A percentile compares a stretch with the other conserved stretches of the same genome.
phyloP scores from a whole-genome alignment of 805 yeast genomes.

The Teunomyces atbi region DNA sequence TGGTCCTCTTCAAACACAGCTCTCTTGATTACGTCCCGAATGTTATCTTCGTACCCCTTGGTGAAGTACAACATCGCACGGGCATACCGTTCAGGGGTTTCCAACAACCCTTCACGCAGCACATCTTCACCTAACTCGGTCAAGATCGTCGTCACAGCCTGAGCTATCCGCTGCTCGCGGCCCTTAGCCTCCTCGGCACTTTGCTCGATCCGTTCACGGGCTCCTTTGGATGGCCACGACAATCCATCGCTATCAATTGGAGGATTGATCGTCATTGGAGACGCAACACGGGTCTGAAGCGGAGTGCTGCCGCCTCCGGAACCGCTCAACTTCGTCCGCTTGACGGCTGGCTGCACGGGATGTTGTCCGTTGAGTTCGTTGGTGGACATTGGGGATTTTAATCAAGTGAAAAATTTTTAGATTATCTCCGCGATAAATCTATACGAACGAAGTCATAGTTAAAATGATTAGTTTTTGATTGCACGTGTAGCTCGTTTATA shows the following conservation, averaged over 20 bases:
- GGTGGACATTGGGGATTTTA: not conserved
- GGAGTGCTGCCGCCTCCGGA: conserved; percentile 32
- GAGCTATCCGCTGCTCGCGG: conserved; percentile 76
- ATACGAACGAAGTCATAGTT: too few species aligned
- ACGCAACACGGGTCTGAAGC: conserved; percentile 70
- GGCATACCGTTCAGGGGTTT: conserved; percentile 96
- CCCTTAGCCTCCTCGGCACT: conserved; percentile 60
- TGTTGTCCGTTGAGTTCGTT: conserved; percentile 2
- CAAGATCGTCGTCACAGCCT: conserved; percentile 75
- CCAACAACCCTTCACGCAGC: conserved; percentile 81
- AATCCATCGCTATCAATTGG: conserved; percentile 89
- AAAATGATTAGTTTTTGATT: too few species aligned
- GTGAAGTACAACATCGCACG: conserved; percentile 95
- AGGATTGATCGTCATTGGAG: conserved; percentile 79
- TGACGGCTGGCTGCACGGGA: not conserved
- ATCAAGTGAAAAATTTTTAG: not conserved
- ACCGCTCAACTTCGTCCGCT: conserved; percentile 7
- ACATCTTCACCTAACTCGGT: conserved; percentile 90
- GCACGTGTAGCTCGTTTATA: too few species aligned
- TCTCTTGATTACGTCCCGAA: conserved; percentile 85
- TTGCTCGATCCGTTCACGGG: conserved; percentile 72
- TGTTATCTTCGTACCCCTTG: conserved; percentile 93
- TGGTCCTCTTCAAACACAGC: conserved; percentile 98
- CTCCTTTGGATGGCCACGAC: conserved; percentile 92
- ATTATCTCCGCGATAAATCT: not conserved